A percentile compares a stretch with the other conserved stretches of the same genome.
phyloP scores from a whole-genome alignment of 2,329 filamentous ascomycete species.

The Fusarium praegraminearum region DNA sequence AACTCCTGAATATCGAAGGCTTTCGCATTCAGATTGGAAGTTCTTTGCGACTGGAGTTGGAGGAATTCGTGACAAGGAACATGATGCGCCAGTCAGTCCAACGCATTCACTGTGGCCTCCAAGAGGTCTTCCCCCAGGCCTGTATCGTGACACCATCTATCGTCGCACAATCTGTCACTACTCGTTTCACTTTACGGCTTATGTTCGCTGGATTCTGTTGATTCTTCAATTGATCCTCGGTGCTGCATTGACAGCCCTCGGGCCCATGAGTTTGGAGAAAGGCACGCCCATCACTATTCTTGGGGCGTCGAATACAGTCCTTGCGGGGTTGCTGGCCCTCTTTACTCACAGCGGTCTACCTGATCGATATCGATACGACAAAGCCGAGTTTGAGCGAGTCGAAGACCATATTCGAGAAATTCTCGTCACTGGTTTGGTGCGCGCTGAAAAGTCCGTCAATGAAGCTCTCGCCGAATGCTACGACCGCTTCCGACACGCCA shows the following conservation, averaged over 20 bases:
- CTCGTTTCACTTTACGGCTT: constrained; percentile 58
- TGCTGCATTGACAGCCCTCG: constrained; percentile 63
- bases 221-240: constrained; percentile 62
- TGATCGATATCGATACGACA: constrained; percentile 63
- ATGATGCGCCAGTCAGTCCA: constrained; percentile 57
- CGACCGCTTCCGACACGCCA: constrained; percentile 59
- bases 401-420: constrained; percentile 64
- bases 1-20: constrained; percentile 52
- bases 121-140: constrained; percentile 60
- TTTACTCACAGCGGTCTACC: constrained; percentile 67
- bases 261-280: constrained; percentile 54
- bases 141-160: constrained; percentile 62
- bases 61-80: constrained; percentile 60
- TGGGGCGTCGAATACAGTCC: constrained; percentile 63
- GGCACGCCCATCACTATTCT: constrained; percentile 62
- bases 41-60: constrained; percentile 62
- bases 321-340: constrained; percentile 63
- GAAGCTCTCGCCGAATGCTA: constrained; percentile 63
- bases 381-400: constrained; percentile 62
- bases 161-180: constrained; percentile 60
- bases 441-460: constrained; percentile 57
- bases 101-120: constrained; percentile 60
- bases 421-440: constrained; percentile 61
- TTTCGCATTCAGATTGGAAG: constrained; percentile 60
- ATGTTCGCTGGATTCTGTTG: constrained; percentile 61